Evolutionary conservation across 768 basidiomycete species (phyloP), one percentile per base, ranked within the genome.

Genomic region (Tulasnella sp.): DNA sequence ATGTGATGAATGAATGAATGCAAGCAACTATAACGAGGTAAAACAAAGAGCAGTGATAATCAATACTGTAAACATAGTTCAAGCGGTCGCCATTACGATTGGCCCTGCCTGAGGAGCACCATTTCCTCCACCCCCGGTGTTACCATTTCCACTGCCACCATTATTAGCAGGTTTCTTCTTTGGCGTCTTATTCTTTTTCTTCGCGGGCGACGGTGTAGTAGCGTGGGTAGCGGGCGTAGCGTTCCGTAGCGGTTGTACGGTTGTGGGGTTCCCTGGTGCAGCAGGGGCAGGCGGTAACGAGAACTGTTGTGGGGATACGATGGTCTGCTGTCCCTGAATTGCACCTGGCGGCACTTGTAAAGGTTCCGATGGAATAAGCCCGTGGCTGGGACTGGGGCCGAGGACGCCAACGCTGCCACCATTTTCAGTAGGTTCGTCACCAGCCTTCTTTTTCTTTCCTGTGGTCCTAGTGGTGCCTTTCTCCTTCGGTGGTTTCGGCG

Each of bases 371-470:
- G 19, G 11, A 11, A 11, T n/a, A 11, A 19, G 19, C 41, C 11
- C 41, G 41, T 43, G 11, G 41, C 41, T 43, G 11, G 41, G 45
- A 27, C 8, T 27, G 5, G 45, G 19, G n/a, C n/a, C 45, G 5
- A 5, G 7, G 10, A 27, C 10, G 5, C 45, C 45, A 19, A 7
- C n/a, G n/a, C 8, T 5, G 19, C 34, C 58, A 60, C 21, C 58
- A 41, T 29, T 34, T 10, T 23, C 58, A 11, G 19, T 21, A 15
- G 58, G 15, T 24, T 49, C 47, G 19, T 49, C 61, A 11, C 60
- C 62, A 44, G 60, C 58, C 56, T 68, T 63, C 68, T 80, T 82
- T 52, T 64, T 63, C 77, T 87, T 89, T 13, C 24, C 43, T 8
- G 32, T 24, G 17, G 51, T 51, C 43, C 44, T 61, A 13, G 26